Evolutionary conservation across 208 protist genomes (phyloP), one percentile per base, ranked within the genome.

Genomic region (Leishmania major): DNA sequence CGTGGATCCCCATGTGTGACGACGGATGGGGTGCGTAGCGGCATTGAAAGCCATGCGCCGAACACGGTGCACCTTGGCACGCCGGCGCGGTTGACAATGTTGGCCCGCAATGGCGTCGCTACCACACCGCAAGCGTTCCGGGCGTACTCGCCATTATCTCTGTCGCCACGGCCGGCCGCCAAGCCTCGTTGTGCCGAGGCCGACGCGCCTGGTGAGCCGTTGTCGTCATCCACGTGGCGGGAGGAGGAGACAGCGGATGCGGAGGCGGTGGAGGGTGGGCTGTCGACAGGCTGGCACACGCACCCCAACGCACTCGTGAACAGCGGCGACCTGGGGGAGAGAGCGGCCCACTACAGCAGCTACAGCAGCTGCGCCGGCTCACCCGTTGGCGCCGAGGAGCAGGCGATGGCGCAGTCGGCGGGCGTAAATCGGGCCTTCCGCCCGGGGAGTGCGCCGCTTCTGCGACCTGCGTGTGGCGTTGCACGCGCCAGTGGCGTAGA

Each of bases 71-170:
- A 72, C 28, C 25, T 71, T 2, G 47, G n/a, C 15, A 78, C 82
- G 11, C 82, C 82, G 3, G 77, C 35, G 8, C 76, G 78, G 55
- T 1, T 49, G 28, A 71, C 74, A 81, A 77, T 87, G 81, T 35
- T 40, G 66, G 47, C 35, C 71, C 72, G 77, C 79, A 62, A 22
- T 60, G 67, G 60, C 71, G 49, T 43, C n/a, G 53, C 55, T n/a
- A 31, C 35, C 13, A 75, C 73, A 10, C 75, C 66, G 57, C 82
- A 71, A 45, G 57, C 71, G 71, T 66, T 4, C 37, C 79, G 47
- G n/a, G 73, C 35, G 40, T 69, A 4, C 72, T 43, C 25, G 51
- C 25, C 35, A 13, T 60, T 62, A 28, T 47, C 74, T 22, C n/a
- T 53, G 31, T 28, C 55, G 31, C 22, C n/a, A 40, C 49, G 47